Conservation (phyloP, 1,139 yeast species). For the Geotrichum candidum region DNA sequence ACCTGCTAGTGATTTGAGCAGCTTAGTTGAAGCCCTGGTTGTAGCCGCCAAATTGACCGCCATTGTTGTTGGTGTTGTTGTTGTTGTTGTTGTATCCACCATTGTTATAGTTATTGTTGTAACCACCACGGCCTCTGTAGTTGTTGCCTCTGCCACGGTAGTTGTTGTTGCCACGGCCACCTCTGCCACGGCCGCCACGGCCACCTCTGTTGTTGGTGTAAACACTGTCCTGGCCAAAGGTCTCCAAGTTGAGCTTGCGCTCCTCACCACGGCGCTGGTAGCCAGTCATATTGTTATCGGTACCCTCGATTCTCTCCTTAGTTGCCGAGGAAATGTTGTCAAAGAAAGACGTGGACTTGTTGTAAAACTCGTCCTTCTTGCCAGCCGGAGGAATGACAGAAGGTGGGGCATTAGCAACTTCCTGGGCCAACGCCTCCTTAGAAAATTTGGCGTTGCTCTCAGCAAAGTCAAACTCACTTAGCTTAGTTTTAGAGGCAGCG, state of each 20-base stretch:
- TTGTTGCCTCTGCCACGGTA: slow-evolving; percentile 21
- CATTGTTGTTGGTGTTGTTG: neutral
- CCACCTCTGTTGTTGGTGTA: slow-evolving; percentile 29
- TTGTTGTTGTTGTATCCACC: slow-evolving; percentile 6
- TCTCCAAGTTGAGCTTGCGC: slow-evolving; percentile 54
- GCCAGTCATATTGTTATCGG: slow-evolving; percentile 28
- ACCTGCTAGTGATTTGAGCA: neutral
- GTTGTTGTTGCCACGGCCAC: slow-evolving; percentile 4
- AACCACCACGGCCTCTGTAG: slow-evolving; percentile 8
- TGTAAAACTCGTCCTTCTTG: slow-evolving; percentile 42
- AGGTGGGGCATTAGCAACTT: slow-evolving; percentile 17
- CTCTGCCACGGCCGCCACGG: slow-evolving; percentile 35
- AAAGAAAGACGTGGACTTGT: slow-evolving; percentile 71
- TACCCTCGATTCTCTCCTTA: slow-evolving; percentile 31
- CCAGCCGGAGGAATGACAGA: slow-evolving; percentile 21
- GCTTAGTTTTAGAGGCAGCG: slow-evolving; percentile 23
- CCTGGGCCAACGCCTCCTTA: slow-evolving; percentile 32
- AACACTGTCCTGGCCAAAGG: slow-evolving; percentile 52
- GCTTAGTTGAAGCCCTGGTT: slow-evolving; percentile 3
- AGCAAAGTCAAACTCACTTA: slow-evolving; percentile 58
- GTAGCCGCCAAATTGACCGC: slow-evolving; percentile 5
- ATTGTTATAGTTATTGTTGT: neutral
- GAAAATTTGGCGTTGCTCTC: slow-evolving; percentile 57
- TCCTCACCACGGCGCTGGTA: slow-evolving; percentile 59
- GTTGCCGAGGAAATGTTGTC: slow-evolving; percentile 65